Evolutionary conservation across 768 basidiomycete genomes (phyloP).

Genomic region (Leucogyrophana mollusca): DNA sequence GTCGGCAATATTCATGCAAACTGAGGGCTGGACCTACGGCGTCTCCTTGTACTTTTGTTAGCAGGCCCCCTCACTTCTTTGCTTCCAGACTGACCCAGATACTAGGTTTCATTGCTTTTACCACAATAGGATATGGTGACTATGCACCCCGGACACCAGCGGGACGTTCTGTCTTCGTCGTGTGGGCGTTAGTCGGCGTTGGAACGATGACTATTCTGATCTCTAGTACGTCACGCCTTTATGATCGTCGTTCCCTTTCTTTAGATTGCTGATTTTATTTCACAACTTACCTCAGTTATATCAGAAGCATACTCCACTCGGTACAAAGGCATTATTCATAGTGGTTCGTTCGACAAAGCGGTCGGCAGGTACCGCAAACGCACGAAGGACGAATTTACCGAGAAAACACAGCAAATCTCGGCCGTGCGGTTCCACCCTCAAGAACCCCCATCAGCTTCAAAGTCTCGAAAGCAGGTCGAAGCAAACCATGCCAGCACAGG

Average conservation of each 20-base stretch:
- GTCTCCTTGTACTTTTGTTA: slow-evolving; percentile 70
- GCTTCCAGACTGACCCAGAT: background rate
- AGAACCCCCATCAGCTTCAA: background rate
- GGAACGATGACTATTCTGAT: slow-evolving; percentile 75
- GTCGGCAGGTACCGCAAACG: slow-evolving; percentile 44
- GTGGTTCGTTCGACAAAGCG: slow-evolving; percentile 42
- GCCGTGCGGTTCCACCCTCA: slow-evolving; percentile 4
- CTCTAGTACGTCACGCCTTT: slow-evolving; percentile 45
- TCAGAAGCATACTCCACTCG: slow-evolving; percentile 64
- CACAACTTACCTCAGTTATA: slow-evolving; percentile 46
- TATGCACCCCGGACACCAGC: slow-evolving; percentile 58
- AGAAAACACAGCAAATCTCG: slow-evolving; percentile 6
- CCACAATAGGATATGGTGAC: slow-evolving; percentile 76
- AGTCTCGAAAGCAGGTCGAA: background rate
- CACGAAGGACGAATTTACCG: slow-evolving; percentile 12
- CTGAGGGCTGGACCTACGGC: slow-evolving; percentile 69
- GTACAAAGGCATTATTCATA: slow-evolving; percentile 58
- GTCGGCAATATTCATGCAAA: slow-evolving; percentile 62
- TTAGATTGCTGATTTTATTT: background rate
- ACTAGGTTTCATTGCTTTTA: slow-evolving; percentile 69
- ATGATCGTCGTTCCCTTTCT: background rate
- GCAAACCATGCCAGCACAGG: background rate
- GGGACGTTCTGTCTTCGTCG: slow-evolving; percentile 74
- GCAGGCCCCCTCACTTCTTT: slow-evolving; percentile 15
- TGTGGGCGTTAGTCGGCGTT: slow-evolving; percentile 77